Conservation (phyloP, 192 early-diverging fungal genomes). For the Coemansia sp. region DNA sequence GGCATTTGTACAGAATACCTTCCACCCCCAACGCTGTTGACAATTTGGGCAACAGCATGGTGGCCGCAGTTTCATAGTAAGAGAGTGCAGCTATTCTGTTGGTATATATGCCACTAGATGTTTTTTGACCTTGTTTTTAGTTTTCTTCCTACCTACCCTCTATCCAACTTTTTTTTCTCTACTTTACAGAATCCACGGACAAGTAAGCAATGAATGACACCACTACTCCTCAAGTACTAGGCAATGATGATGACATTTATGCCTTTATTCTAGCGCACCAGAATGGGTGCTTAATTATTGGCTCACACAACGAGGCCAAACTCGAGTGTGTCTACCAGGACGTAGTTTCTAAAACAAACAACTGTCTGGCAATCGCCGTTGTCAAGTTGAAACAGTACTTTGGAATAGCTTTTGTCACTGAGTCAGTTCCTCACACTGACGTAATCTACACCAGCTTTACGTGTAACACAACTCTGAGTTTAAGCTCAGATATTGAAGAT, state of each 20-base stretch:
- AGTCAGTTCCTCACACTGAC: neutral
- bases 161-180: neutral
- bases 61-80: neutral
- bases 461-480: neutral
- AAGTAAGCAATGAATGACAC: neutral
- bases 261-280: neutral
- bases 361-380: neutral
- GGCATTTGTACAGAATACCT: too few relatives aligned
- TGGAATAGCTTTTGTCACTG: neutral
- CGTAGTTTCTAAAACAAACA: neutral
- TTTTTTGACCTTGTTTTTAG: too few relatives aligned
- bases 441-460: neutral
- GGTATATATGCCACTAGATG: too few relatives aligned
- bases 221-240: neutral
- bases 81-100: neutral
- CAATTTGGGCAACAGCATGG: neutral
- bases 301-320: neutral
- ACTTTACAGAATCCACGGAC: neutral
- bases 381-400: neutral
- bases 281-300: neutral
- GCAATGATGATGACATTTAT: neutral
- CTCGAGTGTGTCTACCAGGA: neutral
- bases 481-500: neutral
- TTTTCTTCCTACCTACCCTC: neutral
- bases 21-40: too few relatives aligned